Conservation (phyloP, 2,329 filamentous ascomycete species). For the Escovopsis sp. region DNA sequence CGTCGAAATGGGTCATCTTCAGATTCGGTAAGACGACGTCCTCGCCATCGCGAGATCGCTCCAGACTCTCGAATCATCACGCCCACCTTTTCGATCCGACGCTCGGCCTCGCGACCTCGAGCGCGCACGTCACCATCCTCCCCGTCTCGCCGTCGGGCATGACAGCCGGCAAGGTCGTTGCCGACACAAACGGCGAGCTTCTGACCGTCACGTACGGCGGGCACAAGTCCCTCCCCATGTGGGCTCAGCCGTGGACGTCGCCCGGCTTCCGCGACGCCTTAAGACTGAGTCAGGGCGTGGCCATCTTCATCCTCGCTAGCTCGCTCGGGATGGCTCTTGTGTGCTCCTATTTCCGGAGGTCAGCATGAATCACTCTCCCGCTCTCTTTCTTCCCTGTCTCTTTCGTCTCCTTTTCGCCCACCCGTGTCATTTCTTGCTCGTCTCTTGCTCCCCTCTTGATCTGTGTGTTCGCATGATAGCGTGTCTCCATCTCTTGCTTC, state of each 20-base stretch:
- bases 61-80: no score
- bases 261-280: not conserved
- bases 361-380: no score
- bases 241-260: not conserved
- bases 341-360: constrained; percentile 8
- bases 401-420: not conserved
- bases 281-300: constrained; percentile 6
- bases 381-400: no score
- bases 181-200: constrained; percentile 8
- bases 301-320: constrained; percentile 7
- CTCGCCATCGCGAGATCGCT: not conserved
- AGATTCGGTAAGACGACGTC: constrained; percentile 3
- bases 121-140: not conserved
- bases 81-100: constrained; percentile 4
- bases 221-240: constrained; percentile 4
- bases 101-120: constrained; percentile 4
- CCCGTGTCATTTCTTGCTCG: not conserved
- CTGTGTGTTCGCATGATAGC: no score
- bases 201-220: constrained; percentile 4
- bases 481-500: not conserved
- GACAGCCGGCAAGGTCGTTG: constrained; percentile 4
- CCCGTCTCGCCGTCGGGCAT: constrained; percentile 7
- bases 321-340: constrained; percentile 7
- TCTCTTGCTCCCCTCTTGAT: not conserved
- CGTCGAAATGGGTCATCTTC: constrained; percentile 1